Conservation (phyloP, 2,329 filamentous ascomycete species). For the Blastomyces silverae region DNA sequence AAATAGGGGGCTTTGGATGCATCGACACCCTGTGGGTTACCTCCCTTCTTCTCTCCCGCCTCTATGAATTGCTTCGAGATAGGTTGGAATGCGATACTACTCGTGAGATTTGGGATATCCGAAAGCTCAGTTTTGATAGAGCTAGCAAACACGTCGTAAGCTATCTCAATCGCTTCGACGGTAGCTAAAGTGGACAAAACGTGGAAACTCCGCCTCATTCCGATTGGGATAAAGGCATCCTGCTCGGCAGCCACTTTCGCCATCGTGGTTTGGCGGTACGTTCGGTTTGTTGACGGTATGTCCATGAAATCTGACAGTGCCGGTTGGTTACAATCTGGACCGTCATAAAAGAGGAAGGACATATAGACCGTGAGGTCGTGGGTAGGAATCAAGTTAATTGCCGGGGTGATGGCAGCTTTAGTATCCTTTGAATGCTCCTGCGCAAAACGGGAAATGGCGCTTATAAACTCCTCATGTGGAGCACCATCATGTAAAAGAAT, state of each 20-base stretch:
- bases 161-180: conserved; percentile 2
- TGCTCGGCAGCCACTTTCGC: not conserved
- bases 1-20: conserved; percentile 10
- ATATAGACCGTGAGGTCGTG: not conserved
- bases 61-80: conserved; percentile 13
- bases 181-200: conserved; percentile 4
- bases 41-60: conserved; percentile 3
- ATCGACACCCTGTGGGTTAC: conserved; percentile 12
- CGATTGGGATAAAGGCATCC: not conserved
- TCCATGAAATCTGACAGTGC: conserved; percentile 8
- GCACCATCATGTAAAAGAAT: not conserved
- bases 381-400: conserved; percentile 1
- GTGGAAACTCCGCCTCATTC: not conserved
- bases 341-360: conserved; percentile 12
- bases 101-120: not conserved
- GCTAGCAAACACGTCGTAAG: conserved; percentile 8
- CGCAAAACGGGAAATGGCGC: not conserved
- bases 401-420: conserved; percentile 10
- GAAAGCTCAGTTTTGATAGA: conserved; percentile 4
- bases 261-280: conserved; percentile 4
- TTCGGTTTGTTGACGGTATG: not conserved
- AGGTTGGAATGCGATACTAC: conserved; percentile 9
- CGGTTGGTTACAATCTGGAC: conserved; percentile 7
- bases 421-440: conserved; percentile 9
- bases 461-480: not conserved